Evolutionary conservation across 1,139 yeast species (phyloP).

Genomic region (Protomyces inouyei): DNA sequence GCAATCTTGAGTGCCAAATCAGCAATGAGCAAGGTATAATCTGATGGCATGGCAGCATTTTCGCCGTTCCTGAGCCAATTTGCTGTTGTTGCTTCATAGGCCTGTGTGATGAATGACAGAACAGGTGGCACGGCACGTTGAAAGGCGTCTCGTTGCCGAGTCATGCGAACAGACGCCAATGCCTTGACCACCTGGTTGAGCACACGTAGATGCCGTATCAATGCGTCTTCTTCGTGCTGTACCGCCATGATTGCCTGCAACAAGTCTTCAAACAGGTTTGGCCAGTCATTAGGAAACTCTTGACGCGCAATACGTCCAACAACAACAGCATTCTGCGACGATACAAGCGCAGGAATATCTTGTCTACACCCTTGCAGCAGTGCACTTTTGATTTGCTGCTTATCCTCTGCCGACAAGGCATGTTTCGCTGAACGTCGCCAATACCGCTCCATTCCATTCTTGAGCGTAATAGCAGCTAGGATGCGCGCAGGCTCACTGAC

Average conservation of each 20-base stretch:
- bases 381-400: conserved; percentile 54
- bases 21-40: conserved; percentile 51
- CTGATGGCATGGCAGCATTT: background rate
- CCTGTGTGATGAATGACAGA: background rate
- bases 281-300: conserved; percentile 89
- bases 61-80: conserved; percentile 38
- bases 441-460: conserved; percentile 75
- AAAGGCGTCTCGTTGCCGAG: conserved; percentile 73
- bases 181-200: conserved; percentile 73
- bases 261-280: conserved; percentile 59
- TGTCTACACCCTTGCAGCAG: conserved; percentile 61
- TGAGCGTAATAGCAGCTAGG: conserved; percentile 81
- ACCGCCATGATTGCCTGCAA: background rate
- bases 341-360: conserved; percentile 59
- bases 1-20: conserved; percentile 70
- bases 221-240: conserved; percentile 46
- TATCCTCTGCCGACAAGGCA: conserved; percentile 65
- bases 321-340: conserved; percentile 79
- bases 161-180: conserved; percentile 70
- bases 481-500: conserved; percentile 65
- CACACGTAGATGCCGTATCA: conserved; percentile 60
- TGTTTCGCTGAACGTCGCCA: conserved; percentile 66
- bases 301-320: conserved; percentile 69
- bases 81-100: background rate
- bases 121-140: conserved; percentile 41